Percentiles rank a stretch among this genome's conserved stretches.
Conservation (phyloP, 306 rosid genomes). For the Quercus wislizeni region DNA sequence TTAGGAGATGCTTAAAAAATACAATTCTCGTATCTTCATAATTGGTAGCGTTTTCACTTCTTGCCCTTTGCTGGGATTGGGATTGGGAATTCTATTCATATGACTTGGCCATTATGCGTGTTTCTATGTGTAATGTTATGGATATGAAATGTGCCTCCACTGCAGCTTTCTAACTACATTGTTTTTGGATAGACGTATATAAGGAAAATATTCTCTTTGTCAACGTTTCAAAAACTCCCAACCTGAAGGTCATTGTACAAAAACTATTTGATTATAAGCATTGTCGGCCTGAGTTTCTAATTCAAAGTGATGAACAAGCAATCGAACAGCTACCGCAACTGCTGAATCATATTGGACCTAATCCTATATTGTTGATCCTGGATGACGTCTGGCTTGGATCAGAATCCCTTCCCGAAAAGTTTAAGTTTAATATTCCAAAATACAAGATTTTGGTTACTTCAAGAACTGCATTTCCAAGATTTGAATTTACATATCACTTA, state of each 20-base stretch:
- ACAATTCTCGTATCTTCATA: neutral
- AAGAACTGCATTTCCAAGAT: constrained; percentile 36
- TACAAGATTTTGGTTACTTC: constrained; percentile 68
- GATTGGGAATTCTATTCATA: neutral
- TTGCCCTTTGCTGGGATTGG: neutral
- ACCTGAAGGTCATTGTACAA: too few relatives aligned
- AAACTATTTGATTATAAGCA: too few relatives aligned
- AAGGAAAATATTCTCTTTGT: too few relatives aligned
- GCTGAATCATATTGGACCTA: too few relatives aligned
- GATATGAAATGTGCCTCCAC: too few relatives aligned
- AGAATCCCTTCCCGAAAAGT: constrained; percentile 41
- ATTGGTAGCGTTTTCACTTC: neutral
- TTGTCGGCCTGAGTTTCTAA: too few relatives aligned
- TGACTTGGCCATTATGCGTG: neutral
- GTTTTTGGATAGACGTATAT: too few relatives aligned
- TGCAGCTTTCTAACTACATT: too few relatives aligned
- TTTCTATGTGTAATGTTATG: neutral
- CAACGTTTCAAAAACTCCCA: too few relatives aligned
- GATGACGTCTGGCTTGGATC: constrained; percentile 57
- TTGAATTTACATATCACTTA: constrained; percentile 19
- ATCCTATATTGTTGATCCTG: constrained; percentile 44
- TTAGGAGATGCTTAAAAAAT: too few relatives aligned
- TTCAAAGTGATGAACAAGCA: too few relatives aligned
- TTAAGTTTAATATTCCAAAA: constrained; percentile 26
- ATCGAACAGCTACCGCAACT: too few relatives aligned